Evolutionary conservation across 768 basidiomycete genomes (phyloP).

Genomic region (Boletellus emodensis): DNA sequence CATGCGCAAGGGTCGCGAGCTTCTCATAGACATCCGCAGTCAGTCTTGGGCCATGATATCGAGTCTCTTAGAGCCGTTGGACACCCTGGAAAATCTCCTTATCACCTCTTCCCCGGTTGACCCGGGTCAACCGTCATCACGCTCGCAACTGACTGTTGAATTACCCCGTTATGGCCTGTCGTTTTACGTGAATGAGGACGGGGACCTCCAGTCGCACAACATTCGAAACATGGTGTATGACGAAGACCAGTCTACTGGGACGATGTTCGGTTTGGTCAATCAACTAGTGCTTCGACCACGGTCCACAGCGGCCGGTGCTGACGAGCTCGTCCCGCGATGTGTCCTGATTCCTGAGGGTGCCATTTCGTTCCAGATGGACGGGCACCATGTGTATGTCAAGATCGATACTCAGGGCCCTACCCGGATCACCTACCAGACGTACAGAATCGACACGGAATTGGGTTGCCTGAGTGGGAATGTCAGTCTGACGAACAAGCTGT

Average conservation of each 20-base stretch:
- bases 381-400: conserved; percentile 17
- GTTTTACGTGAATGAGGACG: conserved; percentile 35
- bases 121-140: neutral
- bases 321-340: conserved; percentile 11
- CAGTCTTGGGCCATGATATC: conserved; percentile 27
- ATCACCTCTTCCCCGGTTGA: conserved; percentile 8
- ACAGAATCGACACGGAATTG: conserved; percentile 28
- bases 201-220: conserved; percentile 38
- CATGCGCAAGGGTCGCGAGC: conserved; percentile 3
- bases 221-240: conserved; percentile 43
- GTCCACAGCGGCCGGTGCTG: neutral
- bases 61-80: conserved; percentile 21
- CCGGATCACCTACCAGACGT: conserved; percentile 23
- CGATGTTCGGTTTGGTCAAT: conserved; percentile 41
- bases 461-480: conserved; percentile 24
- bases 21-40: conserved; percentile 28
- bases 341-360: conserved; percentile 41
- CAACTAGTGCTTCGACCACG: conserved; percentile 38
- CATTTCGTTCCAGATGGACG: conserved; percentile 9
- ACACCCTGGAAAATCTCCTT: conserved; percentile 20
- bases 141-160: conserved; percentile 21
- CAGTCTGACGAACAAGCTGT: conserved; percentile 30
- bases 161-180: conserved; percentile 41
- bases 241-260: conserved; percentile 37
- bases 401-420: conserved; percentile 1